These are phyloP conservation scores for Sporodiniella umbellata DNA, from an alignment of 371 early-diverging fungal species.

Conservation along the genomic window DNA sequence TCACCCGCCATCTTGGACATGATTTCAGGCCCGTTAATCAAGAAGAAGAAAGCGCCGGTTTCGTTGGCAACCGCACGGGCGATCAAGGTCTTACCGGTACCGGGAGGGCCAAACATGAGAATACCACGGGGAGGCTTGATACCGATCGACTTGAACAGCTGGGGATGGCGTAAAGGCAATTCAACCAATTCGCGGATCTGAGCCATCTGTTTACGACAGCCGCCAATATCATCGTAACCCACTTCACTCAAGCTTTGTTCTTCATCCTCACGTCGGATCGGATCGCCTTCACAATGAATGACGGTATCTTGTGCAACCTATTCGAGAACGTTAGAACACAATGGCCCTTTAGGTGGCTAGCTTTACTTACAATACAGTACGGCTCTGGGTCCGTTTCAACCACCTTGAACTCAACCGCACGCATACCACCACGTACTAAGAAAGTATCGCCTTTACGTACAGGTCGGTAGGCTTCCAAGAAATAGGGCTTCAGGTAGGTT, in stretches of 20 bases:
- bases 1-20: constrained; percentile 99
- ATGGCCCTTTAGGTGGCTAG: no score
- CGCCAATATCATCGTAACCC: constrained; percentile 99
- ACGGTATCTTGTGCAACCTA: constrained; percentile 95
- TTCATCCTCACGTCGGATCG: constrained; percentile 98
- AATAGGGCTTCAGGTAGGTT: constrained; percentile 96
- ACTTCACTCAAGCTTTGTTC: constrained; percentile 92
- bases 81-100: constrained; percentile 90
- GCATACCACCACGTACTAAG: constrained; percentile 95
- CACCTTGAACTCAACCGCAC: constrained; percentile 99
- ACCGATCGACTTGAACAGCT: constrained; percentile 97
- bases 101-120: constrained; percentile 99
- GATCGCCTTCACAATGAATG: constrained; percentile 98
- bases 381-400: constrained; percentile 94
- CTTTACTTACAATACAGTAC: constrained; percentile 91
- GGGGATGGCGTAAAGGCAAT: constrained; percentile 98
- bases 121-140: constrained; percentile 99
- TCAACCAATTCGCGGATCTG: constrained; percentile 99
- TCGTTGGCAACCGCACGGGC: constrained; percentile 79
- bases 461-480: constrained; percentile 94
- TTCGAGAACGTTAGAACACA: constrained; percentile 90
- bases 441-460: constrained; percentile 95
- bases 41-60: constrained; percentile 87
- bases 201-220: constrained; percentile 98
- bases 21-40: constrained; percentile 99